Evolutionary conservation across 768 basidiomycete genomes (phyloP).

Genomic region (Mycena indigotica): DNA sequence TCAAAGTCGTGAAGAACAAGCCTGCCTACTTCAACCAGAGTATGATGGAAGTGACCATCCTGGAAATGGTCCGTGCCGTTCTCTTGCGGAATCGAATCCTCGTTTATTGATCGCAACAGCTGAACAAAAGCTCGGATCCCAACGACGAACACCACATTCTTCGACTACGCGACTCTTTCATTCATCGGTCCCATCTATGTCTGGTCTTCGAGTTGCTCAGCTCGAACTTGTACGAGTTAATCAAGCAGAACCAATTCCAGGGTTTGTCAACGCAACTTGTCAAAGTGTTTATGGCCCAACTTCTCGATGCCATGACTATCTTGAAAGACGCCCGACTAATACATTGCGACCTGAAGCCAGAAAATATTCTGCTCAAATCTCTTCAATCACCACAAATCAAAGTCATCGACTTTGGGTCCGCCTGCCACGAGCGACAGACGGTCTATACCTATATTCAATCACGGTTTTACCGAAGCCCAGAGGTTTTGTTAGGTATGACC

Average conservation of each 20-base stretch:
- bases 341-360: constrained; percentile 98
- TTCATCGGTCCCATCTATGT: constrained; percentile 94
- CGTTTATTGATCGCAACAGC: constrained; percentile 44
- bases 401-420: constrained; percentile 98
- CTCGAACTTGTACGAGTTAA: constrained; percentile 97
- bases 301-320: constrained; percentile 88
- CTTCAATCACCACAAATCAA: constrained; percentile 98
- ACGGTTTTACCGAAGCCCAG: constrained; percentile 96
- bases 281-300: constrained; percentile 96
- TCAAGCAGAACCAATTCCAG: constrained; percentile 99
- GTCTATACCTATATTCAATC: constrained; percentile 99
- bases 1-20: constrained; percentile 99
- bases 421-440: constrained; percentile 98
- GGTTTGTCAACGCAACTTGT: constrained; percentile 95
- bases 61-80: constrained; percentile 78
- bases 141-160: constrained; percentile 96
- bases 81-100: not conserved
- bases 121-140: constrained; percentile 93
- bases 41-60: constrained; percentile 99
- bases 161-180: constrained; percentile 92
- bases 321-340: constrained; percentile 95
- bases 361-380: constrained; percentile 98
- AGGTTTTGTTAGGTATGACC: constrained; percentile 91
- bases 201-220: constrained; percentile 97
- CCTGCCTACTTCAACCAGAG: constrained; percentile 99